These are phyloP conservation scores for Boletus edulis DNA, from an alignment of 768 basidiomycete genomes.

Conservation along the genomic window DNA sequence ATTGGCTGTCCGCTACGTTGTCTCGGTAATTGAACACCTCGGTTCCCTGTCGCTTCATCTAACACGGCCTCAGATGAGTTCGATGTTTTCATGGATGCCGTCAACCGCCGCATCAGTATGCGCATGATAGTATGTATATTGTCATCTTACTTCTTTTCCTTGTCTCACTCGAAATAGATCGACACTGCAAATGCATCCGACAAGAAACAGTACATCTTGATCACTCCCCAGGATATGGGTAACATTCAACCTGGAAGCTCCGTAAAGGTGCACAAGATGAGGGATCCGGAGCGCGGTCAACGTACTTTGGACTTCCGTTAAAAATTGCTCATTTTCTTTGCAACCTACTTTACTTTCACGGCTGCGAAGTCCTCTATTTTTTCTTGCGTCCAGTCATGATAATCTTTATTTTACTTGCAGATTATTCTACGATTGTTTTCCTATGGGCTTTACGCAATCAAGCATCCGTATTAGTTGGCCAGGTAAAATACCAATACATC, in stretches of 20 bases:
- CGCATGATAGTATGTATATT: slow-evolving; percentile 77
- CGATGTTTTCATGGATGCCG: slow-evolving; percentile 97
- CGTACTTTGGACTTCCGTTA: slow-evolving; percentile 38
- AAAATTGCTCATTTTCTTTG: not conserved
- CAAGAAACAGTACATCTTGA: slow-evolving; percentile 91
- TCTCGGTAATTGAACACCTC: slow-evolving; percentile 52
- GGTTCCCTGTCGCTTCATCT: not conserved
- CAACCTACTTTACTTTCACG: slow-evolving; percentile 1
- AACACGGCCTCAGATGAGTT: slow-evolving; percentile 71
- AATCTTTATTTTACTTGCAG: slow-evolving; percentile 10
- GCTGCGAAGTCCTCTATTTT: not conserved
- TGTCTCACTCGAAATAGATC: slow-evolving; percentile 47
- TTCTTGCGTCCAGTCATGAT: not conserved
- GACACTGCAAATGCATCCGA: slow-evolving; percentile 86
- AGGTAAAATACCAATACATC: not conserved
- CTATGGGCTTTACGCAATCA: not conserved
- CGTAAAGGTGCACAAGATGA: slow-evolving; percentile 76
- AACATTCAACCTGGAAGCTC: slow-evolving; percentile 64
- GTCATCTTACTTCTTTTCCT: not conserved
- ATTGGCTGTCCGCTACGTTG: slow-evolving; percentile 93
- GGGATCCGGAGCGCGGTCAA: slow-evolving; percentile 73
- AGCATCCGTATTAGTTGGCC: not conserved
- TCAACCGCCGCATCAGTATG: slow-evolving; percentile 90
- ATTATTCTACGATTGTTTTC: not conserved
- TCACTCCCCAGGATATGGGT: slow-evolving; percentile 94